Evolutionary conservation across 2,329 filamentous ascomycete species (phyloP).

Genomic region (Cryphonectria naterciae): DNA sequence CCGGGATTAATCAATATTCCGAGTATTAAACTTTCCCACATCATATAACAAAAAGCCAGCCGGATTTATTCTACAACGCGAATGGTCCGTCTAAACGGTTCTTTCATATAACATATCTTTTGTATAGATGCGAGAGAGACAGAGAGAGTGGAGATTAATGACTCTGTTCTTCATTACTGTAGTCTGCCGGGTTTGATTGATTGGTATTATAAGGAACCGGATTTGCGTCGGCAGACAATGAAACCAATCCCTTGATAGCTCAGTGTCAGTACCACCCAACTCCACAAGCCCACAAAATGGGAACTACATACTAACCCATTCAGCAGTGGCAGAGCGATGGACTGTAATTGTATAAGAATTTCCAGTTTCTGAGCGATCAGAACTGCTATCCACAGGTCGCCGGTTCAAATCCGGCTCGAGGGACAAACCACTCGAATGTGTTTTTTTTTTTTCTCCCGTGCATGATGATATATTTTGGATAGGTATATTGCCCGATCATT

Average conservation of each 20-base stretch:
- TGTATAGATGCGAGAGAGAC: not conserved
- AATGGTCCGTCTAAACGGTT: no score
- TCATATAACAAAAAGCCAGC: not conserved
- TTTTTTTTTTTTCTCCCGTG: not conserved
- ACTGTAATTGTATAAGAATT: not conserved
- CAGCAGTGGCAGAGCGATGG: constrained; percentile 7
- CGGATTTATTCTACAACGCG: no score
- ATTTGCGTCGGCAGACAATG: not conserved
- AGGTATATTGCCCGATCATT: not conserved
- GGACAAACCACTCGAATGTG: not conserved
- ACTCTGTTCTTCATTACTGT: not conserved
- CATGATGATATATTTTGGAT: not conserved
- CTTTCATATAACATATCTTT: not conserved
- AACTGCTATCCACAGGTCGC: constrained; percentile 8
- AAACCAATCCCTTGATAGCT: constrained; percentile 5
- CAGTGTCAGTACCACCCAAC: constrained; percentile 5
- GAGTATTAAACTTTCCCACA: not conserved
- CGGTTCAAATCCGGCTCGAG: constrained; percentile 9
- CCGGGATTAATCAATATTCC: not conserved
- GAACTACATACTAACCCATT: not conserved
- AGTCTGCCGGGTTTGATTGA: no score
- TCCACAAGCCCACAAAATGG: not conserved
- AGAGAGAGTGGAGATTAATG: not conserved
- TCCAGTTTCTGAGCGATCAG: not conserved
- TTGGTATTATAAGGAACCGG: not conserved